Conservation (phyloP, 2,329 filamentous ascomycete species). For the Colletotrichum lupini region DNA sequence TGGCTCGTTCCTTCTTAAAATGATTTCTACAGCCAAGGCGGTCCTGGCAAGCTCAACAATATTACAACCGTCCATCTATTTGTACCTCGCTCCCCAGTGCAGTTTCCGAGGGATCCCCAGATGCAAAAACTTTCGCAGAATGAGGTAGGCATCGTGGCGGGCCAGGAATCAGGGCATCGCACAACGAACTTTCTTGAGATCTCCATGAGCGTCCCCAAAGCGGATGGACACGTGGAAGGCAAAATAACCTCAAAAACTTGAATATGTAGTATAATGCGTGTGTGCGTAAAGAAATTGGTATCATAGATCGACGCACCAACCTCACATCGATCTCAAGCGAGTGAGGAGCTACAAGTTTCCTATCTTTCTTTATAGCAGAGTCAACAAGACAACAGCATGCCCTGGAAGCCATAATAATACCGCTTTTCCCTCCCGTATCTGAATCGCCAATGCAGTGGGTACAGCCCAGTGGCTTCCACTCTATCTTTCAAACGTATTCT, state of each 20-base stretch:
- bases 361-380: constrained; percentile 4
- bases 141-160: no score
- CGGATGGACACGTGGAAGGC: neutral
- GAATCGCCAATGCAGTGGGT: neutral
- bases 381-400: neutral
- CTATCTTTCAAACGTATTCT: neutral
- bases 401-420: neutral
- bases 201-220: neutral
- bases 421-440: neutral
- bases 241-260: neutral
- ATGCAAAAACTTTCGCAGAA: no score
- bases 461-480: neutral
- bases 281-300: constrained; percentile 3
- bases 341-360: neutral
- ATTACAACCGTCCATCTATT: no score
- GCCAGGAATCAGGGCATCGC: no score
- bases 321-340: neutral
- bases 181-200: no score
- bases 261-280: neutral
- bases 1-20: no score
- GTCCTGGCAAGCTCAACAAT: no score
- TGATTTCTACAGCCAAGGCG: no score
- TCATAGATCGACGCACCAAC: neutral
- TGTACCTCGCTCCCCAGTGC: no score
- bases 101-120: no score